phyloP scores from a whole-genome alignment of 495 filamentous ascomycete genomes.

The Filosporella fistucella region DNA sequence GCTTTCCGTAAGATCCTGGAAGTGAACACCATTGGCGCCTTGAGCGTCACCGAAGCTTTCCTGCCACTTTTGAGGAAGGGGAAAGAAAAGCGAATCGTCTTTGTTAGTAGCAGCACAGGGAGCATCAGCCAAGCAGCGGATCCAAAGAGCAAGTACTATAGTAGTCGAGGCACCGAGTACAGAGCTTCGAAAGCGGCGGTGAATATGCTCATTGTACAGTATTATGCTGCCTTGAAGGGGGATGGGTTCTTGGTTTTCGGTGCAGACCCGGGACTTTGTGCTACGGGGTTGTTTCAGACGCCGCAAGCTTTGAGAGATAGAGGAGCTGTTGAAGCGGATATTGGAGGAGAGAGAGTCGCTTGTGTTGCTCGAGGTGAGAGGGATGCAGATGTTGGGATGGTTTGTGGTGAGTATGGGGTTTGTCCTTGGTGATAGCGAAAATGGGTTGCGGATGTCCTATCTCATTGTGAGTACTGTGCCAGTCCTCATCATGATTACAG shows the following conservation, averaged over 20 bases:
- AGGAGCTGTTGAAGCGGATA: slow-evolving; percentile 16
- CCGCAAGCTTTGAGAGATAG: slow-evolving; percentile 25
- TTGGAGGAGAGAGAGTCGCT: slow-evolving; percentile 23
- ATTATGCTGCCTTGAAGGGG: slow-evolving; percentile 30
- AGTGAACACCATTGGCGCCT: slow-evolving; percentile 31
- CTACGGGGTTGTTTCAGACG: slow-evolving; percentile 41
- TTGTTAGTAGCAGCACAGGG: slow-evolving; percentile 31
- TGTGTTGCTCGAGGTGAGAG: slow-evolving; percentile 35
- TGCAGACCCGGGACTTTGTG: slow-evolving; percentile 37
- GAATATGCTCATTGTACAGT: slow-evolving; percentile 20
- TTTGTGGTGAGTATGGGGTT: slow-evolving; percentile 28
- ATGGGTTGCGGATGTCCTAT: too few species aligned
- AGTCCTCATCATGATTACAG: too few species aligned
- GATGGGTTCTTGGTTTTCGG: slow-evolving; percentile 42
- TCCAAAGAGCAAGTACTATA: slow-evolving; percentile 4
- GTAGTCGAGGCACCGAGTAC: slow-evolving; percentile 15
- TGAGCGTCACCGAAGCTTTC: slow-evolving; percentile 34
- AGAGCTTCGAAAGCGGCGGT: slow-evolving; percentile 23
- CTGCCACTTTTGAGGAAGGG: slow-evolving; percentile 29
- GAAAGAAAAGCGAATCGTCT: slow-evolving; percentile 24
- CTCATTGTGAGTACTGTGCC: too few species aligned
- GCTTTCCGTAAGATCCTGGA: slow-evolving; percentile 13
- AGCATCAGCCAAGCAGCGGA: slow-evolving; percentile 27
- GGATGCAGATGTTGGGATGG: slow-evolving; percentile 34
- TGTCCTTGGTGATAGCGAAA: slow-evolving; percentile 17